phyloP scores from a whole-genome alignment of 2,329 filamentous ascomycete species.

The Aspergillus sp. region DNA sequence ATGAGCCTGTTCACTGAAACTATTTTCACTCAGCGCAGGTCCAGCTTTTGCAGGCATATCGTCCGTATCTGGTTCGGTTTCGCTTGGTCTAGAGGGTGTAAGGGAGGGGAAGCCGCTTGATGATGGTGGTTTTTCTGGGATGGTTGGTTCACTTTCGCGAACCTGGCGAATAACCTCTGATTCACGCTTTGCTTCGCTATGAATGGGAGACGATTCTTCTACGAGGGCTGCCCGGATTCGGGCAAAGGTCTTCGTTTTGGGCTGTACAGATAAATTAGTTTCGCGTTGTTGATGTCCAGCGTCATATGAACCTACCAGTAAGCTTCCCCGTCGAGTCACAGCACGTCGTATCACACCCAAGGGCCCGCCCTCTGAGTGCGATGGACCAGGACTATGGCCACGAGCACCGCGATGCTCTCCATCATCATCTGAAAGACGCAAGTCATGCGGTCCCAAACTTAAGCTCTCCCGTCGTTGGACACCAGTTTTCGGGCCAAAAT shows the following conservation, averaged over 20 bases:
- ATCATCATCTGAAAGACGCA: conserved; percentile 77
- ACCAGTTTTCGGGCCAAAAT: conserved; percentile 49
- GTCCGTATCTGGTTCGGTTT: conserved; percentile 7
- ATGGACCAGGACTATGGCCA: conserved; percentile 29
- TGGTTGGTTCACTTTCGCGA: conserved; percentile 75
- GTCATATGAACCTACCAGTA: conserved; percentile 60
- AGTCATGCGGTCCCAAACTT: conserved; percentile 81
- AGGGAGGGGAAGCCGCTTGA: conserved; percentile 43
- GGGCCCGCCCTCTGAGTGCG: conserved; percentile 50
- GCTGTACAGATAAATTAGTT: conserved; percentile 46
- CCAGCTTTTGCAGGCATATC: conserved; percentile 20
- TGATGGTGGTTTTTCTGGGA: conserved; percentile 39
- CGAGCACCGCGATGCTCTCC: conserved; percentile 51
- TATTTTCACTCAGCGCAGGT: conserved; percentile 55
- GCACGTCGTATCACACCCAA: conserved; percentile 74
- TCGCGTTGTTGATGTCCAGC: too few species aligned
- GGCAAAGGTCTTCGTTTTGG: conserved; percentile 94
- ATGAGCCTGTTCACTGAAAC: conserved; percentile 70
- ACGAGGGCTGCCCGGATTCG: conserved; percentile 83
- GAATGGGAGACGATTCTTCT: conserved; percentile 82
- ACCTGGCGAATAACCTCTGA: conserved; percentile 95
- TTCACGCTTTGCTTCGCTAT: conserved; percentile 83
- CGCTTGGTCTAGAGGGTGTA: conserved; percentile 37
- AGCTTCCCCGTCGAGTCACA: conserved; percentile 81
- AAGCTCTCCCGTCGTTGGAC: conserved; percentile 73